A percentile compares a stretch with the other conserved stretches of the same genome.
Conservation (phyloP, 371 early-diverging fungal genomes). For the Mucor indicus region DNA sequence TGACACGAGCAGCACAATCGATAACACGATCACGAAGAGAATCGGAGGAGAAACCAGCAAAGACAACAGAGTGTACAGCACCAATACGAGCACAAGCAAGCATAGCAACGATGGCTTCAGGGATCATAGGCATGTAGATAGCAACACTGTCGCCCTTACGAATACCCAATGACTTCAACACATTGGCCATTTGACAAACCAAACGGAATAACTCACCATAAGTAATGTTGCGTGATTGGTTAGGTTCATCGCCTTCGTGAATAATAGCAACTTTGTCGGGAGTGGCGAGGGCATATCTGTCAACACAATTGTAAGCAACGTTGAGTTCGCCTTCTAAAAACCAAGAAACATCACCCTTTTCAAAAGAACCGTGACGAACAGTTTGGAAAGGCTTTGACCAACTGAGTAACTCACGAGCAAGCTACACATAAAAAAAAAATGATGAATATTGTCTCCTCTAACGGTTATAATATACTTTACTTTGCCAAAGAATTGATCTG, state of each 20-base stretch:
- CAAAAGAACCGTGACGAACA: conserved; percentile 61
- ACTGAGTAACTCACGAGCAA: conserved; percentile 68
- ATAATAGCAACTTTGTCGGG: conserved; percentile 84
- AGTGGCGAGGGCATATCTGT: conserved; percentile 78
- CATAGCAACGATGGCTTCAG: conserved; percentile 88
- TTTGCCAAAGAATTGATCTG: conserved; percentile 76
- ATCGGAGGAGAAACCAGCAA: conserved; percentile 90
- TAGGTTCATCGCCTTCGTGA: conserved; percentile 89
- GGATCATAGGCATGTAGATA: conserved; percentile 98
- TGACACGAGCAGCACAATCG: conserved; percentile 73
- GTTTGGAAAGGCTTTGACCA: conserved; percentile 78
- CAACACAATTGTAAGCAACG: conserved; percentile 94
- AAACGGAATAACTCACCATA: conserved; percentile 79
- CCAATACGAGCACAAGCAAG: conserved; percentile 96
- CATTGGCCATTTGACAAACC: conserved; percentile 83
- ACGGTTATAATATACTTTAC: no score
- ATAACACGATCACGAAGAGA: conserved; percentile 83
- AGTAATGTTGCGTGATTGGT: conserved; percentile 68
- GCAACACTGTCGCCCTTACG: conserved; percentile 91
- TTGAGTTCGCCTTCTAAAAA: conserved; percentile 93
- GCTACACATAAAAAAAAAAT: conserved; percentile 26
- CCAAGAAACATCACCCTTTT: conserved; percentile 84
- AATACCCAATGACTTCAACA: conserved; percentile 74
- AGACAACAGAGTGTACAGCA: conserved; percentile 86
- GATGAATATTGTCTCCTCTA: not conserved